Base-by-base conservation (phyloP, 192 early-diverging fungal species). In the Funneliformis mosseae region DNA sequence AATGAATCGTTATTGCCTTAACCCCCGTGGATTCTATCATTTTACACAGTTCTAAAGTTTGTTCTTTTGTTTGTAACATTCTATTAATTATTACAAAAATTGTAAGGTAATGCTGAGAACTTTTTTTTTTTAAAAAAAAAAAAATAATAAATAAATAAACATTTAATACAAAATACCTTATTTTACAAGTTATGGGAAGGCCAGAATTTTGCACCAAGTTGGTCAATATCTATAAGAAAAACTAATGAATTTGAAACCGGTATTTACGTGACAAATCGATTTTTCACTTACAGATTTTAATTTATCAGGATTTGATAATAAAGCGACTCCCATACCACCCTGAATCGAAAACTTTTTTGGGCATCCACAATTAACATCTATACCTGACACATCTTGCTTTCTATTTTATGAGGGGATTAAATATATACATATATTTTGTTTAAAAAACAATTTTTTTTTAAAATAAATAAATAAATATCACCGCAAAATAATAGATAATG, bases 321-420 rank as follows among this genome's bases (percentile, higher is more conserved):
- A 85, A 8, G 95, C 96, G 11, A 97, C 94, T 21, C 97, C 98
- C 97, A 98, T 98, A 42, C 96, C 94, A 28, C 92, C 95, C 48
- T 94, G 92, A 18, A 97, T 83, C 10, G 98, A 99, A 79, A 99
- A 99, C 80, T 91, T 90, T 81, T 98, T 98, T 0, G 98, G 98
- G 80, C 98, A 99, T 4, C 98, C 98, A 84, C 98, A 99, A 86
- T 99, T 99, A 68, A 99, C 81, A 84, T 99, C 98, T 74, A 99
- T 93, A 0, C 92, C 97, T 38, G 94, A 86, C 4, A 96, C 94
- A 87, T 99, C 97, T 38, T 91, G 83, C 23, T 88, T 89, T 41
- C 94, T 94, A 81, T 42, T 59, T 64, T 69, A 14, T 42, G 25
- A 59, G 42, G 38, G 23, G 42, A 21, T n/a, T 27, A 80, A 27